Evolutionary conservation across 2,329 filamentous ascomycete species (phyloP).

Genomic region (Aspergillus aculeatinus): DNA sequence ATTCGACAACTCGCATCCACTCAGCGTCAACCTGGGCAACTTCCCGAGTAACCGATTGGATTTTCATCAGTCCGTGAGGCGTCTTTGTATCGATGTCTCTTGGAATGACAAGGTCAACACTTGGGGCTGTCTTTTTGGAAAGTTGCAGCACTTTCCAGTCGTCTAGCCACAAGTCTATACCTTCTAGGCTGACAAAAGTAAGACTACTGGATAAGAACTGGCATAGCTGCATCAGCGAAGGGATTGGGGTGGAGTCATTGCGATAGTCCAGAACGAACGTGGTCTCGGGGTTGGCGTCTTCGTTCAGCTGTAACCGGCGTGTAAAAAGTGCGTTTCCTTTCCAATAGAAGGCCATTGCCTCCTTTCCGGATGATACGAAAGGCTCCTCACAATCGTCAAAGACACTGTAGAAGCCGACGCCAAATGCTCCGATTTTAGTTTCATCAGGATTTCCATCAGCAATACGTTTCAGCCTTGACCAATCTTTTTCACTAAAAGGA

Average conservation of each 20-base stretch:
- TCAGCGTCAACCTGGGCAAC: conserved; percentile 88
- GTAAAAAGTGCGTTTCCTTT: conserved; percentile 98
- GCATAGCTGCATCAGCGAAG: conserved; percentile 78
- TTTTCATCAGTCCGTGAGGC: conserved; percentile 83
- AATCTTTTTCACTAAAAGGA: conserved; percentile 85
- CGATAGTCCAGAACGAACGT: conserved; percentile 95
- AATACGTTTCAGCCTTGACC: conserved; percentile 89
- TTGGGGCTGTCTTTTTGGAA: conserved; percentile 81
- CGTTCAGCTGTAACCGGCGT: conserved; percentile 72
- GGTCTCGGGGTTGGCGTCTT: conserved; percentile 67
- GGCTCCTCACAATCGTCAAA: conserved; percentile 98
- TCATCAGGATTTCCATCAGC: conserved; percentile 99
- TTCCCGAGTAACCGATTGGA: conserved; percentile 75
- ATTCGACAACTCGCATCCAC: conserved; percentile 84
- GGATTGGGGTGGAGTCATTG: conserved; percentile 81
- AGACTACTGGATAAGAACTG: conserved; percentile 94
- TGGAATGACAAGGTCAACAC: conserved; percentile 69
- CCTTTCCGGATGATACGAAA: conserved; percentile 86
- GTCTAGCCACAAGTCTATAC: conserved; percentile 87
- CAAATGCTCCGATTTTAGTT: conserved; percentile 98
- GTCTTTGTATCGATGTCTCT: conserved; percentile 78
- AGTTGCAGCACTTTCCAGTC: conserved; percentile 77
- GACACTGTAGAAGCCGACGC: conserved; percentile 97
- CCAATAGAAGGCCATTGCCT: conserved; percentile 99
- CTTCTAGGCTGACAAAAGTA: conserved; percentile 87